Percentiles rank a stretch among this genome's conserved stretches.
Evolutionary conservation across 2,329 filamentous ascomycete species (phyloP).

Genomic region (Cephalotrichum gorgonifer): DNA sequence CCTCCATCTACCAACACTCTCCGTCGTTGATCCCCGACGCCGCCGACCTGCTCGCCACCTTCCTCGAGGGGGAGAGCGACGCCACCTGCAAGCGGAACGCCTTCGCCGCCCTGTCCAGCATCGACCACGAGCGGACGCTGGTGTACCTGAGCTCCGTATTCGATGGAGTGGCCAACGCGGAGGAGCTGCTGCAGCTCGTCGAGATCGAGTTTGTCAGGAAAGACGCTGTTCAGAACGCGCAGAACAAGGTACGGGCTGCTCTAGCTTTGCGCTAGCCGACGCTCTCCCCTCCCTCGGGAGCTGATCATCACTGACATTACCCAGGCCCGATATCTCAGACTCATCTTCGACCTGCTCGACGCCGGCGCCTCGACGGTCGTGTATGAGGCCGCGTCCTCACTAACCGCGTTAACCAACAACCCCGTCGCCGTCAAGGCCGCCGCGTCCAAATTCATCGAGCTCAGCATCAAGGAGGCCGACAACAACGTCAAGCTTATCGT

Average conservation of each 20-base stretch:
- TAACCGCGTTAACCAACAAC: constrained; percentile 90
- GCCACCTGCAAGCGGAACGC: constrained; percentile 96
- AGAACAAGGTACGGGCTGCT: constrained; percentile 67
- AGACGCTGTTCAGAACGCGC: constrained; percentile 86
- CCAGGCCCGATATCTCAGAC: constrained; percentile 75
- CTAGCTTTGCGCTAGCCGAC: not conserved
- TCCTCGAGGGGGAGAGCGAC: constrained; percentile 85
- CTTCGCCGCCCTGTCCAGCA: constrained; percentile 80
- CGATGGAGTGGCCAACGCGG: constrained; percentile 86
- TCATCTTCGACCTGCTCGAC: constrained; percentile 95
- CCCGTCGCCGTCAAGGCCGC: constrained; percentile 96
- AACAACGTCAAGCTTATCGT: constrained; percentile 99
- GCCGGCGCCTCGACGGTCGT: constrained; percentile 89
- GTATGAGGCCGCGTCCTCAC: constrained; percentile 91
- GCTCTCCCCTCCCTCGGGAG: too few relatives aligned
- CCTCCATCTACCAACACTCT: constrained; percentile 85
- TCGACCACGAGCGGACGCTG: constrained; percentile 87
- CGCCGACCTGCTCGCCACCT: constrained; percentile 79
- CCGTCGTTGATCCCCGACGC: constrained; percentile 91
- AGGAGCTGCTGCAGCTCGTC: constrained; percentile 85
- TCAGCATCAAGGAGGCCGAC: constrained; percentile 94
- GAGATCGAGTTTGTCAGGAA: constrained; percentile 97
- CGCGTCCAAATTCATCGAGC: constrained; percentile 89
- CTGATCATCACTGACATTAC: constrained; percentile 19
- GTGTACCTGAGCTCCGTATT: constrained; percentile 83